These are phyloP conservation scores for Fusarium caatingaense DNA, from an alignment of 2,329 filamentous ascomycete species.

Conservation along the genomic window DNA sequence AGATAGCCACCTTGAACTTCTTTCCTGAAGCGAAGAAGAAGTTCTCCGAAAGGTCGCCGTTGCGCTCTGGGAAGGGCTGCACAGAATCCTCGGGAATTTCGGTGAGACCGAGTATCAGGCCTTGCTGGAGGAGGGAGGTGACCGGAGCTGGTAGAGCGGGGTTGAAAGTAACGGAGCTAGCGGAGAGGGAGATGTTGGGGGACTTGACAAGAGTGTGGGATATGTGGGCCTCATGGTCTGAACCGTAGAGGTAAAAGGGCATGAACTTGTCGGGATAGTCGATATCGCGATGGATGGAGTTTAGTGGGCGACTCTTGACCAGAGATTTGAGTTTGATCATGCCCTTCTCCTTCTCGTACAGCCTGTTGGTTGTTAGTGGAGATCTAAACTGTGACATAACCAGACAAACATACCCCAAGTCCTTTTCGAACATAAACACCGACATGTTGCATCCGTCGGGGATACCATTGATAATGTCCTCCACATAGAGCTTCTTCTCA, in stretches of 20 bases:
- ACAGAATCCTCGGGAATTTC: slow-evolving; percentile 52
- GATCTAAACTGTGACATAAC: not conserved
- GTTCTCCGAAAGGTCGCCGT: slow-evolving; percentile 9
- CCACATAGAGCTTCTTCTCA: not conserved
- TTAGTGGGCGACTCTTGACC: slow-evolving; percentile 52
- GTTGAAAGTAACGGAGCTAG: slow-evolving; percentile 35
- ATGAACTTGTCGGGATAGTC: slow-evolving; percentile 53
- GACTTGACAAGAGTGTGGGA: slow-evolving; percentile 57
- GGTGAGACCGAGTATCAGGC: slow-evolving; percentile 48
- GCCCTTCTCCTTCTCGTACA: slow-evolving; percentile 40
- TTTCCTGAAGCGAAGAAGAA: slow-evolving; percentile 28
- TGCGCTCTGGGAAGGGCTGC: slow-evolving; percentile 52
- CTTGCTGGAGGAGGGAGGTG: slow-evolving; percentile 22
- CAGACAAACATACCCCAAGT: slow-evolving; percentile 5
- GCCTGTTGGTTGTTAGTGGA: not conserved
- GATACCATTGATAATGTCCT: not conserved
- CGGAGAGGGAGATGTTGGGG: slow-evolving; percentile 55
- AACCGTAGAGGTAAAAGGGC: slow-evolving; percentile 60
- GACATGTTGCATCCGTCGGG: not conserved
- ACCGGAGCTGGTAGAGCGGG: slow-evolving; percentile 15
- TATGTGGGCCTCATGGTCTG: slow-evolving; percentile 51
- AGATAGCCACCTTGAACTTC: slow-evolving; percentile 24
- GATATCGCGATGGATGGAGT: slow-evolving; percentile 49
- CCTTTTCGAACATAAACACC: slow-evolving; percentile 15
- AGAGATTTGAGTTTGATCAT: slow-evolving; percentile 38